A percentile compares a stretch with the other conserved stretches of the same genome.
These are phyloP conservation scores for Postia placenta DNA, from an alignment of 768 basidiomycete species.

Conservation along the genomic window DNA sequence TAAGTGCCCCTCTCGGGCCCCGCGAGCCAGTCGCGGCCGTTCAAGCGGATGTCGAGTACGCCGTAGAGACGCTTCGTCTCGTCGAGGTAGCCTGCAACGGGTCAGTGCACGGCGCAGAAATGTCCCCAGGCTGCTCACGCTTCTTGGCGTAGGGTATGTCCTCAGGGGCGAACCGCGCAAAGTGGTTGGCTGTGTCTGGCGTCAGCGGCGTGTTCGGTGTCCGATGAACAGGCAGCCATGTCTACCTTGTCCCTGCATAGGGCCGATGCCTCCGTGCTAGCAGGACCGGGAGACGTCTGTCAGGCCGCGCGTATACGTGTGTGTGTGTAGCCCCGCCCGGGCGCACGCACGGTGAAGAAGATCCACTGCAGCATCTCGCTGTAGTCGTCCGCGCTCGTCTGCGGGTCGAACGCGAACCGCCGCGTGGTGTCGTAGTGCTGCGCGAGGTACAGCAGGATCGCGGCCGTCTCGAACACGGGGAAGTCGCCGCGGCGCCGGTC, in stretches of 20 bases:
- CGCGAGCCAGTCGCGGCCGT: constrained; percentile 67
- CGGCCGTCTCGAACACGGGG: constrained; percentile 65
- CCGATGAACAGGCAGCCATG: not conserved
- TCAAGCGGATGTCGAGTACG: constrained; percentile 72
- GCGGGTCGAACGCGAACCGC: constrained; percentile 57
- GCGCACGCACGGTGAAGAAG: constrained; percentile 57
- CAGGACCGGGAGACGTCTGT: not conserved
- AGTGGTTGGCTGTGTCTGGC: constrained; percentile 46
- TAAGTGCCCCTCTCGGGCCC: constrained; percentile 66
- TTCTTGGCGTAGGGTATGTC: constrained; percentile 66
- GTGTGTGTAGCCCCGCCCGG: too few species aligned
- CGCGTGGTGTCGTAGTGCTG: constrained; percentile 72
- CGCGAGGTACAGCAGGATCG: constrained; percentile 76
- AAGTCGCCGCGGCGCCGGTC: constrained; percentile 61
- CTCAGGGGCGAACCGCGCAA: constrained; percentile 53
- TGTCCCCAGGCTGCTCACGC: constrained; percentile 34
- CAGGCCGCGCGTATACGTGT: not conserved
- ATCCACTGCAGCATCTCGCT: constrained; percentile 81
- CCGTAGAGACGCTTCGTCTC: constrained; percentile 80
- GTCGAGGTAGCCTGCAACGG: constrained; percentile 56
- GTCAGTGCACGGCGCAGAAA: constrained; percentile 6
- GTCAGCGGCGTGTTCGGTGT: not conserved
- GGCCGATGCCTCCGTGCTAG: constrained; percentile 71
- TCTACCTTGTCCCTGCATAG: constrained; percentile 71
- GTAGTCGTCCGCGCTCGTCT: constrained; percentile 45